phyloP scores from a whole-genome alignment of 1,284 basidiomycete species.

The Puccinia novopanici region DNA sequence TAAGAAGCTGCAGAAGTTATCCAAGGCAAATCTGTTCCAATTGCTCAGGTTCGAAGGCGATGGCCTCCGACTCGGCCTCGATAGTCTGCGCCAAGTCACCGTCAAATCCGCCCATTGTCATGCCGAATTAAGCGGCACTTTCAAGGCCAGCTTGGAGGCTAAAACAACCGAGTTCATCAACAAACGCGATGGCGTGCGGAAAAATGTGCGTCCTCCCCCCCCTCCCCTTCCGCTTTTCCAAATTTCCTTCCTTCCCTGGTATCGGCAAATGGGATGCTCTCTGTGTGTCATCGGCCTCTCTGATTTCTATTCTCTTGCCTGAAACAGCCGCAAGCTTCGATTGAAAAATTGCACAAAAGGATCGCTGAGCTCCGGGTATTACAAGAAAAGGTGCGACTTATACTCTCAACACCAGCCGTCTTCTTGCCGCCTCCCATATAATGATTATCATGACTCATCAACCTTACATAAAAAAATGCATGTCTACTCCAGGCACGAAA shows the following conservation, averaged over 20 bases:
- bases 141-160: constrained; percentile 75
- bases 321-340: constrained; percentile 66
- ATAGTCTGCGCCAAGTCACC: constrained; percentile 33
- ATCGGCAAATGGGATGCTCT: too few species aligned
- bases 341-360: constrained; percentile 85
- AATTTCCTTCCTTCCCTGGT: too few species aligned
- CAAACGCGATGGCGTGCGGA: constrained; percentile 37
- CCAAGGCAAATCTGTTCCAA: constrained; percentile 69
- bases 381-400: constrained; percentile 67
- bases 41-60: constrained; percentile 29
- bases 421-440: too few species aligned
- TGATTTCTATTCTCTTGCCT: neutral
- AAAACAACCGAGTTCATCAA: constrained; percentile 47
- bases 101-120: constrained; percentile 45
- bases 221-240: neutral
- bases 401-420: neutral
- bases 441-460: too few species aligned
- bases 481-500: constrained; percentile 68
- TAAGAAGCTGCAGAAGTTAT: constrained; percentile 76
- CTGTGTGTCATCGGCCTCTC: neutral
- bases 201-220: constrained; percentile 20
- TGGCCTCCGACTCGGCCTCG: constrained; percentile 27
- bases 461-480: too few species aligned
- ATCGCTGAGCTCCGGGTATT: constrained; percentile 79
- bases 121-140: constrained; percentile 70